phyloP scores from a whole-genome alignment of 139 green algal genomes.

The Limnomonas spitsbergensis region DNA sequence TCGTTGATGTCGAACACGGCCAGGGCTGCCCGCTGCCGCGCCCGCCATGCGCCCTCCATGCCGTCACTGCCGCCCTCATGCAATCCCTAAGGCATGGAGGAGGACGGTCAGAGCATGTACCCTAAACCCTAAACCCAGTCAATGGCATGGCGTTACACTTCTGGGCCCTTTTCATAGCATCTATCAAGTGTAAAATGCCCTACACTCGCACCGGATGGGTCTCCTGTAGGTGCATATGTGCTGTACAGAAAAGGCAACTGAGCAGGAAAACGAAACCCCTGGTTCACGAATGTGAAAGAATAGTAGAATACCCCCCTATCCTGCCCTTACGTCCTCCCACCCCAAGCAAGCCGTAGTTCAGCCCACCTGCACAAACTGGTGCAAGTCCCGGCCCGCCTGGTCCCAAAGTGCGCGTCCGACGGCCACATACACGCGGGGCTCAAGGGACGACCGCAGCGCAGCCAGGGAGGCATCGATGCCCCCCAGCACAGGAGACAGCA shows the following conservation, averaged over 20 bases:
- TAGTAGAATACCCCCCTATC: no score
- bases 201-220: no score
- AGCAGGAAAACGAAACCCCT: no score
- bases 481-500: background rate
- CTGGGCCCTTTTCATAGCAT: no score
- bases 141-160: no score
- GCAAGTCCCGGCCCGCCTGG: slow-evolving; percentile 47
- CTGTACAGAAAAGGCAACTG: no score
- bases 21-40: slow-evolving; percentile 42
- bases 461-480: background rate
- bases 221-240: no score
- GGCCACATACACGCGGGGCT: slow-evolving; percentile 47
- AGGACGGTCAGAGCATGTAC: background rate
- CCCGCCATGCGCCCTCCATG: slow-evolving; percentile 42
- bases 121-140: no score
- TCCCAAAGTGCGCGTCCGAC: slow-evolving; percentile 56
- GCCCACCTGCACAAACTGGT: slow-evolving; percentile 54
- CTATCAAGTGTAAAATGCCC: no score
- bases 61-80: slow-evolving; percentile 34
- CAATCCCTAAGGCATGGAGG: background rate
- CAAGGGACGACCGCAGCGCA: background rate
- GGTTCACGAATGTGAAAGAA: no score
- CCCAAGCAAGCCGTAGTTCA: no score
- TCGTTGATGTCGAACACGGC: slow-evolving; percentile 36
- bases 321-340: no score